Percentiles rank a stretch among this genome's conserved stretches.
Conservation (phyloP, 2,329 filamentous ascomycete species). For the Paraconiothyrium brasiliense region DNA sequence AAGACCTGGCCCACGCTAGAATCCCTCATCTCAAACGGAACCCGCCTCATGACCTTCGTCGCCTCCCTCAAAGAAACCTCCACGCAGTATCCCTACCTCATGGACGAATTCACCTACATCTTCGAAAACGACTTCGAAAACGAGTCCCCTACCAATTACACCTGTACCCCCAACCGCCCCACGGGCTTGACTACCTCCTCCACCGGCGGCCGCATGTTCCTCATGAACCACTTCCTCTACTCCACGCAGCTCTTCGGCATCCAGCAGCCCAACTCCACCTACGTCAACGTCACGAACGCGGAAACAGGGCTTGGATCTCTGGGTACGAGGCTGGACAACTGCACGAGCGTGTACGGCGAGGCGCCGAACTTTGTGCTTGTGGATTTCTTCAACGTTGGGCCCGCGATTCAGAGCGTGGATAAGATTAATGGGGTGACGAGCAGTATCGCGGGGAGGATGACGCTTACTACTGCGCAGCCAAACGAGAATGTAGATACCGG, state of each 20-base stretch:
- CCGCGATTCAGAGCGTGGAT: constrained; percentile 75
- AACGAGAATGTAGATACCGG: constrained; percentile 19
- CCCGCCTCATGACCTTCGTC: constrained; percentile 74
- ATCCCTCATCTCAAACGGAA: constrained; percentile 70
- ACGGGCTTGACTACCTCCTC: constrained; percentile 59
- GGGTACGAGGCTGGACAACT: constrained; percentile 41
- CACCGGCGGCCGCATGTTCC: constrained; percentile 68
- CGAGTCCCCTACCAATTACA: constrained; percentile 70
- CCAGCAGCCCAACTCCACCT: constrained; percentile 56
- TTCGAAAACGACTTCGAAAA: constrained; percentile 80
- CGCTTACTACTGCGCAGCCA: constrained; percentile 30
- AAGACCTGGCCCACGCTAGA: constrained; percentile 76
- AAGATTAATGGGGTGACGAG: constrained; percentile 69
- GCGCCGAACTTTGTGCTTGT: constrained; percentile 79
- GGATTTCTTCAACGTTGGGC: constrained; percentile 80
- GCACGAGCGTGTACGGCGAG: constrained; percentile 69
- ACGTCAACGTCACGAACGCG: constrained; percentile 72
- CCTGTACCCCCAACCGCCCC: constrained; percentile 76
- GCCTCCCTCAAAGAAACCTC: constrained; percentile 57
- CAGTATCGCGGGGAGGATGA: constrained; percentile 34
- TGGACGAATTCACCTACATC: constrained; percentile 71
- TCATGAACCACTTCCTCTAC: constrained; percentile 86
- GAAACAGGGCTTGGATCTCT: constrained; percentile 66
- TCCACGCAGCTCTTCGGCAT: constrained; percentile 56
- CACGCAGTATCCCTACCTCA: constrained; percentile 63